These are phyloP conservation scores for Boletus rex-veris DNA, from an alignment of 768 basidiomycete species.

Conservation along the genomic window DNA sequence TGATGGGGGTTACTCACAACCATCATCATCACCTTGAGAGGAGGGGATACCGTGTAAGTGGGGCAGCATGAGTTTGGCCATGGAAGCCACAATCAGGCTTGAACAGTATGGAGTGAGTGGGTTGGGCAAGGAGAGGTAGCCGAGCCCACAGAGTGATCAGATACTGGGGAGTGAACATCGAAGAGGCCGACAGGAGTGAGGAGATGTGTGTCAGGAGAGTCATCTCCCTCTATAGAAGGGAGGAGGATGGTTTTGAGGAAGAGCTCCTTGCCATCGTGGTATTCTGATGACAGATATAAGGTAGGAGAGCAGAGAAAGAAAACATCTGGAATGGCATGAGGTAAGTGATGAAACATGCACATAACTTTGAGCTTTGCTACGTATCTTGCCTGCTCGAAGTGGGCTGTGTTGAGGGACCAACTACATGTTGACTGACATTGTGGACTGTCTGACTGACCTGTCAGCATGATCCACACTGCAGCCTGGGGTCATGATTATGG, in stretches of 20 bases:
- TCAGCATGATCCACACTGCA: too few species aligned
- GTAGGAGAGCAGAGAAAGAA: not conserved
- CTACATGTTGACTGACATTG: too few species aligned
- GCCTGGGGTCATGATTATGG: too few species aligned
- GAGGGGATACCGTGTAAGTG: constrained; percentile 20
- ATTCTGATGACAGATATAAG: constrained; percentile 44
- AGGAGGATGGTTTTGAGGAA: constrained; percentile 48
- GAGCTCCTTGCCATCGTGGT: constrained; percentile 74
- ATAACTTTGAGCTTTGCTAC: too few species aligned
- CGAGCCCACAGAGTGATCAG: constrained; percentile 31
- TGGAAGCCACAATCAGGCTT: constrained; percentile 20
- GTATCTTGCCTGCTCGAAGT: too few species aligned
- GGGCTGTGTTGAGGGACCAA: too few species aligned
- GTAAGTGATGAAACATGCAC: too few species aligned
- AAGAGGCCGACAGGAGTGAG: constrained; percentile 38
- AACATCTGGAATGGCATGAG: too few species aligned
- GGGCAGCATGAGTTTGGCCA: constrained; percentile 25
- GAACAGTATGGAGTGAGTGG: constrained; percentile 26
- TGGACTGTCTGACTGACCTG: too few species aligned
- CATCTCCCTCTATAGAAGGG: constrained; percentile 55
- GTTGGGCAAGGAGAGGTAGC: constrained; percentile 24
- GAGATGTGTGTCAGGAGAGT: constrained; percentile 39
- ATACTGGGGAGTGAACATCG: constrained; percentile 32
- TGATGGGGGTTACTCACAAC: constrained; percentile 1
- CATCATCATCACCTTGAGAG: constrained; percentile 25